A percentile compares a stretch with the other conserved stretches of the same genome.
phyloP scores from a whole-genome alignment of 192 early-diverging fungal genomes.

The Entomortierella lignicola region DNA sequence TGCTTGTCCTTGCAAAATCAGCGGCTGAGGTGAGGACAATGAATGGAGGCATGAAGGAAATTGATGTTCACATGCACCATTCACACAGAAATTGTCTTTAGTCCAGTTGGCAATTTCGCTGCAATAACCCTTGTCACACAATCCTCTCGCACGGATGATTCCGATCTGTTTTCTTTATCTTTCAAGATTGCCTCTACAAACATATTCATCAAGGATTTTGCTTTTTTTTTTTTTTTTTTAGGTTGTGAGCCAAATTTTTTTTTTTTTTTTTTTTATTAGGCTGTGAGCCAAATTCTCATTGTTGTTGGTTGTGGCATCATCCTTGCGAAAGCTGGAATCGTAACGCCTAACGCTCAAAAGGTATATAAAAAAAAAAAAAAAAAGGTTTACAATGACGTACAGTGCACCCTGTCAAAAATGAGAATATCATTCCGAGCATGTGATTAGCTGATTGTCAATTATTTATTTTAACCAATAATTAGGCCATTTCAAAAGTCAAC shows the following conservation, averaged over 20 bases:
- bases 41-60: neutral
- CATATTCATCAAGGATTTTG: no score
- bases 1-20: constrained; percentile 4
- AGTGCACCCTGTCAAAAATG: no score
- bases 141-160: no score
- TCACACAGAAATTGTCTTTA: no score
- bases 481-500: constrained; percentile 71
- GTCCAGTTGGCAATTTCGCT: no score
- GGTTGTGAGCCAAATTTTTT: no score
- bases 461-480: neutral
- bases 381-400: neutral
- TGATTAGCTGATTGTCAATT: neutral
- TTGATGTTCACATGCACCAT: no score
- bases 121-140: no score
- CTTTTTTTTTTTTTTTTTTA: no score
- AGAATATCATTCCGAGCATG: no score
- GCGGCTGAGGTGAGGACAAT: constrained; percentile 18
- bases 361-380: neutral
- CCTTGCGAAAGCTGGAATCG: constrained; percentile 39
- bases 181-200: no score
- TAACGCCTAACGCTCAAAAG: constrained; percentile 39
- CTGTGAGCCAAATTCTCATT: constrained; percentile 46
- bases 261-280: constrained; percentile 10
- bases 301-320: constrained; percentile 46
- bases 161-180: no score